phyloP scores from a whole-genome alignment of 768 basidiomycete species.

The Cyclocybe aegerita region DNA sequence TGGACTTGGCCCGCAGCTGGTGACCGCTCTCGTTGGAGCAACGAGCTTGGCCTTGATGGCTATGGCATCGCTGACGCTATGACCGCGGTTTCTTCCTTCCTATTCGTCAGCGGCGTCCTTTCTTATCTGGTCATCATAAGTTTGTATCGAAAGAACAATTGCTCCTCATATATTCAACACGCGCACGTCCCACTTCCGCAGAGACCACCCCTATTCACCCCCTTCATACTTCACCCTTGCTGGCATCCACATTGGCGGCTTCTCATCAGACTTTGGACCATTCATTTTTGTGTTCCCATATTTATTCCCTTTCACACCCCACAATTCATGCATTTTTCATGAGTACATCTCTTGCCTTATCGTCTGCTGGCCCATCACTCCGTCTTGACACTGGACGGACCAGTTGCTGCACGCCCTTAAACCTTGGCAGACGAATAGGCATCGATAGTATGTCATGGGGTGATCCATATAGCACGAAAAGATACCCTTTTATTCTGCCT shows the following conservation, averaged over 20 bases:
- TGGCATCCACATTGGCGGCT: constrained; percentile 6
- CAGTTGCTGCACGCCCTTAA: constrained; percentile 5
- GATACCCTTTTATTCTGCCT: no score
- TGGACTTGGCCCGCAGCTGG: constrained; percentile 20
- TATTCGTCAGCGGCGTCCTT: no score
- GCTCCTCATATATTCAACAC: no score
- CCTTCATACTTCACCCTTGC: constrained; percentile 4
- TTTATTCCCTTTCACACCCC: not conserved
- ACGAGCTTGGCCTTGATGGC: constrained; percentile 28
- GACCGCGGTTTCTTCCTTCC: constrained; percentile 11
- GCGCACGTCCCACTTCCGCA: no score
- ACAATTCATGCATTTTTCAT: not conserved
- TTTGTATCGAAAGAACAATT: no score
- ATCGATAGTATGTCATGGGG: constrained; percentile 2
- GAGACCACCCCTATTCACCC: not conserved
- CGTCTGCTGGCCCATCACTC: not conserved
- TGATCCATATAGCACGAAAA: no score
- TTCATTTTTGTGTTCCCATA: constrained; percentile 4
- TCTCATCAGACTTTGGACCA: constrained; percentile 8
- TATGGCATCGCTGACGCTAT: constrained; percentile 30
- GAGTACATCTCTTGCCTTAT: not conserved
- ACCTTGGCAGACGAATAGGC: constrained; percentile 7
- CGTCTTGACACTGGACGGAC: not conserved
- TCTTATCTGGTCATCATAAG: no score
- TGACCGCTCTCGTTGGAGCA: constrained; percentile 24